Base-by-base conservation (phyloP, 2,329 filamentous ascomycete species). In the Ophiostoma populinum region DNA sequence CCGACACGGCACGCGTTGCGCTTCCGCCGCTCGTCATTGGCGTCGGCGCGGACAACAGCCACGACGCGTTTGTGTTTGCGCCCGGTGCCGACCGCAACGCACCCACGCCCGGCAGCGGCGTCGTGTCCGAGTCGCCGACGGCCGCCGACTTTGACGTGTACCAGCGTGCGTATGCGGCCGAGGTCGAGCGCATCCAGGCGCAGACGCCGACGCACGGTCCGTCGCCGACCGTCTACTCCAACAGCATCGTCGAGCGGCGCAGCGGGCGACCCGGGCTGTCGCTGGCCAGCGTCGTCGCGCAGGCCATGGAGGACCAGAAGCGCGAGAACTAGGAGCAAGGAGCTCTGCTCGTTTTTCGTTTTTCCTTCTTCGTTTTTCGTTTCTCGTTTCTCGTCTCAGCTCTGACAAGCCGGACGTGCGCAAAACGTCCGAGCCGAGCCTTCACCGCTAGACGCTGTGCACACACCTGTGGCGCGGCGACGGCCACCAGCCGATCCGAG, bases 91-190 rank as follows among this genome's bases (percentile, higher is more conserved):
- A 54, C 11, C 54, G 55, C 3, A 29, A 33, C 2, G 12, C 24
- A 22, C 7, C 21, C 15, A 25, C 21, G 18, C 8, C 16, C 6
- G 7, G 30, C 20, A 24, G 15, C 20, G 39, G 12, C 16, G 52
- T 77, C 5, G 75, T 93, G 26, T 81, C 80, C 20, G 85, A 93
- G 54, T 92, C 81, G 2, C 87, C 87, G 3, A 77, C 77, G 0
- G 78, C 76, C 2, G 80, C 81, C 6, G 83, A 92, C 40, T 82
- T 82, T 46, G 75, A 90, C 49, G 77, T 95, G 39, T 94, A 93
- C 52, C 82, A 92, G 52, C 72, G 69, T 1, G 87, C 87, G 1
- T 94, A 92, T 51, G 73, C 81, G 48, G 70, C 80, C 41, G 82
- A 94, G 55, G 70, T 90, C 19, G 68, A 78, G 39, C 68, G 76